Conservation (phyloP, 768 basidiomycete species). For the Sistotremastrum suecicum region DNA sequence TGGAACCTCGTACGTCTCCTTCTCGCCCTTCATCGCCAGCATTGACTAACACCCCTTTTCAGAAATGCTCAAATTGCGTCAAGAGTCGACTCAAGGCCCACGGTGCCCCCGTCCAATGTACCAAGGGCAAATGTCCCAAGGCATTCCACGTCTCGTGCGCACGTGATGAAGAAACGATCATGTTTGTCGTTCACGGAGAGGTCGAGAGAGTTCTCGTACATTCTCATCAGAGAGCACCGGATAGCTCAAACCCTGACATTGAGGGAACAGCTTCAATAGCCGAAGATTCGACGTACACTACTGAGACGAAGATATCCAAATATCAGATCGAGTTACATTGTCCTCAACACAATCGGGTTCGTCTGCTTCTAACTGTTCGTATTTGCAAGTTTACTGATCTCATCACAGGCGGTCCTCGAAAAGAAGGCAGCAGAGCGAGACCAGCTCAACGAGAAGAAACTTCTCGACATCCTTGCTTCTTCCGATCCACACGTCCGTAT, state of each 20-base stretch:
- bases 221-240: constrained; percentile 1
- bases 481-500: constrained; percentile 69
- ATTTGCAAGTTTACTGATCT: not conserved
- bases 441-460: constrained; percentile 53
- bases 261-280: not conserved
- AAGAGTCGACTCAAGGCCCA: constrained; percentile 52
- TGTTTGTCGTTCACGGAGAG: constrained; percentile 48
- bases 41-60: not conserved
- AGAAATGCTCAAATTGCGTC: constrained; percentile 90
- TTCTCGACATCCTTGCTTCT: constrained; percentile 34
- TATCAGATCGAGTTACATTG: constrained; percentile 63
- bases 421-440: constrained; percentile 67
- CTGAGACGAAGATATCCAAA: not conserved
- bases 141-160: constrained; percentile 94
- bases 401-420: constrained; percentile 50
- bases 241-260: not conserved
- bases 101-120: constrained; percentile 82
- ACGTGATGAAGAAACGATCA: constrained; percentile 36
- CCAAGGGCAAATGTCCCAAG: constrained; percentile 85
- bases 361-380: constrained; percentile 16
- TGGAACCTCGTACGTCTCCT: constrained; percentile 73
- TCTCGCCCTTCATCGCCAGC: not conserved
- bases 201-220: constrained; percentile 71
- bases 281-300: constrained; percentile 1
- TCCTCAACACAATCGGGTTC: constrained; percentile 80